Evolutionary conservation across 495 filamentous ascomycete genomes (phyloP), one percentile per base, ranked within the genome.

Genomic region (Lindgomyces ingoldianus): DNA sequence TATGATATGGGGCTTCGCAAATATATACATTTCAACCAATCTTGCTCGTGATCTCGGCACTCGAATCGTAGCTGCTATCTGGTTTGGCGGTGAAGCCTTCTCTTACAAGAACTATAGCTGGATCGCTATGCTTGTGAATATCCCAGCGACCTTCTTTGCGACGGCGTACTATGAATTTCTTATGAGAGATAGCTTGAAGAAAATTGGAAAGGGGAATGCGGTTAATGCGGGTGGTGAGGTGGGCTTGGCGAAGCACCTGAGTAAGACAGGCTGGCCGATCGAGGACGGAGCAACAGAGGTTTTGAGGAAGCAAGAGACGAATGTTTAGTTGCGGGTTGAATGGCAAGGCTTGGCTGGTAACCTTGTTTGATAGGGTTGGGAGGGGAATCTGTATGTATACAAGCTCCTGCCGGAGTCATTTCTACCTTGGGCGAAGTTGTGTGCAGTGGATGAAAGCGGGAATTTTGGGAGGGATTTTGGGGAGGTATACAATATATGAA

Each of bases 61-160:
- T 0, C 74, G 81, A n/a, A 79, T 83, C 41, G 81, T 83, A 8
- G 81, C 80, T 8, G 81, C 81, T 12, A 83, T 84, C 48, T 83
- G 81, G 74, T 82, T 76, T 59, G 80, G 79, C 63, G 69, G 75
- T 3, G 80, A 83, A 48, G 76, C 75, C 0, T 83, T 82, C 52
- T 64, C 69, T 1, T 80, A 77, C 60, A 63, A 75, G 21, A 68
- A 75, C 33, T 83, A 83, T 60, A 62, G 72, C 19, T 77, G 81
- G 73, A 84, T 84, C 50, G 69, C 75, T 0, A 77, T 84, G 3
- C 67, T 83, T 24, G 76, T 81, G 42, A 84, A 83, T 60, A 71
- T 84, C 16, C 81, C 81, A 0, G 81, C 81, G 16, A 84, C 81
- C 21, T 50, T 84, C 8, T 80, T 84, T 50, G 79, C 81, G 26